These are phyloP conservation scores for Mortierella polycephala DNA, from an alignment of 371 early-diverging fungal genomes.

Conservation along the genomic window DNA sequence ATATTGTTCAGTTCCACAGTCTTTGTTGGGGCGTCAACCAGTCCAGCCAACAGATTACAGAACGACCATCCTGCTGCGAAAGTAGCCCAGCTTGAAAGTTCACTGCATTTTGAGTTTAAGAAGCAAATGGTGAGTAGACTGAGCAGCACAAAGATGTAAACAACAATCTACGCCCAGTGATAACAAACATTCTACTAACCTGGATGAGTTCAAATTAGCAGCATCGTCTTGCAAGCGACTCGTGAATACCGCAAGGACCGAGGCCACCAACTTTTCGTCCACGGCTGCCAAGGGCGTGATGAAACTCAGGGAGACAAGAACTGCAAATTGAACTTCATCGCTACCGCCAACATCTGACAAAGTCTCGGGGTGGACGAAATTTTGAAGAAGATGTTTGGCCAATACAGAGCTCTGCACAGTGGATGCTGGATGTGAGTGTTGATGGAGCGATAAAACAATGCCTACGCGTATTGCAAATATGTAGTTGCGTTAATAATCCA, in stretches of 20 bases:
- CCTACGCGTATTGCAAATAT: constrained; percentile 8
- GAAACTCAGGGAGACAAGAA: constrained; percentile 60
- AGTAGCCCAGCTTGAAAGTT: constrained; percentile 47
- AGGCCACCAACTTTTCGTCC: constrained; percentile 57
- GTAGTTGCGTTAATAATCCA: not conserved
- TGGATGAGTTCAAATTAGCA: constrained; percentile 7
- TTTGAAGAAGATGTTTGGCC: constrained; percentile 38
- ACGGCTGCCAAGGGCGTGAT: constrained; percentile 59
- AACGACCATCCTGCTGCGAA: constrained; percentile 67
- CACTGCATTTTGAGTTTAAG: constrained; percentile 3
- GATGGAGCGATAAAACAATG: constrained; percentile 41
- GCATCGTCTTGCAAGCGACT: constrained; percentile 25
- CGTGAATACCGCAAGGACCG: constrained; percentile 31
- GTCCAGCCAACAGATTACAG: constrained; percentile 56
- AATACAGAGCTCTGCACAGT: constrained; percentile 40
- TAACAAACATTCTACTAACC: constrained; percentile 2
- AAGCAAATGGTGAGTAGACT: not conserved
- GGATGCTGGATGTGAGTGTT: constrained; percentile 44
- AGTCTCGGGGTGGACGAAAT: constrained; percentile 29
- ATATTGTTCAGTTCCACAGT: constrained; percentile 50
- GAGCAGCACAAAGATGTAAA: not conserved
- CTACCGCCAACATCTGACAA: constrained; percentile 53
- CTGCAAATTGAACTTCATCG: constrained; percentile 72
- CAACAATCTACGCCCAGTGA: not conserved
- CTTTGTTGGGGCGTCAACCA: constrained; percentile 62